Base-by-base conservation (phyloP, 108 stramenopile genomes). In the Pelagomonas calceolata region DNA sequence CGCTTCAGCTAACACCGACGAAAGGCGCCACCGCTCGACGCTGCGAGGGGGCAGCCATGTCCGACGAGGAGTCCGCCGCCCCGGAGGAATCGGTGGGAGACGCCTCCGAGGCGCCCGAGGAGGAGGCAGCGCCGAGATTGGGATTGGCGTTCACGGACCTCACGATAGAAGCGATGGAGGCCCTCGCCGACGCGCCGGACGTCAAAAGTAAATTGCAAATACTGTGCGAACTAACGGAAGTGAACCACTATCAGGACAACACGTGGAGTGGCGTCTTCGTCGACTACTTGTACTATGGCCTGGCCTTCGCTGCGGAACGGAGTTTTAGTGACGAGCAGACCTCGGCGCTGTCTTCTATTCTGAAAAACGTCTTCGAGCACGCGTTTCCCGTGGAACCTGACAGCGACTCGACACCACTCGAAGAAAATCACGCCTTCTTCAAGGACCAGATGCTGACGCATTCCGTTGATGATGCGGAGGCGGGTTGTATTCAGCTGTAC, bases 201-300 rank as follows among this genome's bases (percentile, higher is more conserved):
- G n/a, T n/a, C n/a, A n/a, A n/a, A n/a, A n/a, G n/a, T n/a, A n/a
- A n/a, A n/a, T n/a, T n/a, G n/a, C n/a, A n/a, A n/a, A n/a, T 43
- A 26, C 51, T 60, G 21, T 60, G 51, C 45, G 69, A 69, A n/a
- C 12, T 46, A 15, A 31, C 18, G 4, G 46, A 10, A 14, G 30
- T 69, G 10, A 46, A 51, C 18, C 69, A 69, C 69, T 69, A 69
- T 46, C 4, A 15, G 7, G 46, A 69, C 69, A 69, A 69, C 69
- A 32, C 69, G 34, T 36, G 69, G 30, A 30, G n/a, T 4, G 69
- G 36, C 45, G 33, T 69, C 44, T 31, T 69, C 21, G 69, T 69
- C n/a, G 69, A 69, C 45, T 69, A 60, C 30, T 45, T 43, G 3
- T 69, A 51, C 32, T 69, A 51, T 46, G 33, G 9, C 33, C 0